A percentile compares a stretch with the other conserved stretches of the same genome.
phyloP scores from a whole-genome alignment of 176 grass and related monocot species.

The Raddia distichophylla region DNA sequence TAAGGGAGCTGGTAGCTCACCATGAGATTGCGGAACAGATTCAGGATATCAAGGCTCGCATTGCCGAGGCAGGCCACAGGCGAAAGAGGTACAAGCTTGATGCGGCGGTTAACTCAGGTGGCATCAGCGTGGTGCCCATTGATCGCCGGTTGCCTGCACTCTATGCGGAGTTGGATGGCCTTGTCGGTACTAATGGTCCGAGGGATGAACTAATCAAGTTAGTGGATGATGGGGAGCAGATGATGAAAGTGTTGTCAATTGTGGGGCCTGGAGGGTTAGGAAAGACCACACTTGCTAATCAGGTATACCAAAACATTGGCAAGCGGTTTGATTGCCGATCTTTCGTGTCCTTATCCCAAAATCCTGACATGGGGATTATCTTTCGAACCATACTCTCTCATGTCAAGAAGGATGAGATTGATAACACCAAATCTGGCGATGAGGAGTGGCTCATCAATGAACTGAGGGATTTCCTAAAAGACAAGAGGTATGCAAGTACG shows the following conservation, averaged over 20 bases:
- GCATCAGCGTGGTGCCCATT: neutral
- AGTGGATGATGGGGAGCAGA: slow-evolving; percentile 8
- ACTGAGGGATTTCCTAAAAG: slow-evolving; percentile 40
- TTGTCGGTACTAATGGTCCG: slow-evolving; percentile 35
- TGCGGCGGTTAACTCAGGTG: neutral
- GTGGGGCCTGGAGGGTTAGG: slow-evolving; percentile 50
- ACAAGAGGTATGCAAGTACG: slow-evolving; percentile 40
- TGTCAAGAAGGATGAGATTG: slow-evolving; percentile 29
- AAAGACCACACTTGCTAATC: slow-evolving; percentile 53
- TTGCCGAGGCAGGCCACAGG: slow-evolving; percentile 14
- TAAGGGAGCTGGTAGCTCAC: neutral
- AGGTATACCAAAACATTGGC: slow-evolving; percentile 7
- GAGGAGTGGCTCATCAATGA: slow-evolving; percentile 31
- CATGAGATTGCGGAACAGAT: slow-evolving; percentile 28
- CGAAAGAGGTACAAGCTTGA: slow-evolving; percentile 42
- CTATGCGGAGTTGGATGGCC: slow-evolving; percentile 20
- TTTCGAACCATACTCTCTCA: slow-evolving; percentile 37
- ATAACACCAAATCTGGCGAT: neutral
- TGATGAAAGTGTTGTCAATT: slow-evolving; percentile 45
- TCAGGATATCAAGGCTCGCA: slow-evolving; percentile 29
- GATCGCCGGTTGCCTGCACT: slow-evolving; percentile 28
- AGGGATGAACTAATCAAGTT: slow-evolving; percentile 37
- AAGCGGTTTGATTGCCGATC: slow-evolving; percentile 38
- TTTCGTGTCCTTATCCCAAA: slow-evolving; percentile 44
- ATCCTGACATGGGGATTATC: slow-evolving; percentile 31